Evolutionary conservation across 1,284 basidiomycete species (phyloP).

Genomic region (Pterulicium gracile): DNA sequence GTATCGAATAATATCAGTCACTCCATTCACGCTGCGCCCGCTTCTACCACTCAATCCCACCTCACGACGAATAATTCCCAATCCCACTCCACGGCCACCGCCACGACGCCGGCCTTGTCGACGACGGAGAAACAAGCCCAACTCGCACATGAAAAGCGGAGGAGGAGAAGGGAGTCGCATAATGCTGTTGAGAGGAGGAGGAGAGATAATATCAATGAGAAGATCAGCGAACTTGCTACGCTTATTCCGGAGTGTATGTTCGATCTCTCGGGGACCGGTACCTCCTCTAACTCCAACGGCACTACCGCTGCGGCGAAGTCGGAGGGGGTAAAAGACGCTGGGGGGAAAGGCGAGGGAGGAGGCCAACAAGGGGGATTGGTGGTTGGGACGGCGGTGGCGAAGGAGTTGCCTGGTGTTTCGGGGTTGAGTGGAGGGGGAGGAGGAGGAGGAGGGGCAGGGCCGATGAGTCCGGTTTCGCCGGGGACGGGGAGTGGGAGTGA

Average conservation of each 20-base stretch:
- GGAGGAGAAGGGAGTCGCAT: constrained; percentile 74
- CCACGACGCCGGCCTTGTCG: constrained; percentile 8
- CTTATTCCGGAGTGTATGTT: constrained; percentile 79
- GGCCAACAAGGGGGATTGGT: too few species aligned
- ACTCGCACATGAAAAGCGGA: constrained; percentile 65
- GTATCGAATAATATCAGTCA: too few species aligned
- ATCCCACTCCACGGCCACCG: constrained; percentile 15
- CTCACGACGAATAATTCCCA: too few species aligned
- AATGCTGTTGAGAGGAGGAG: constrained; percentile 85
- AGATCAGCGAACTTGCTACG: constrained; percentile 81
- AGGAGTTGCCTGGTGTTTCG: too few species aligned
- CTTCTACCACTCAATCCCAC: too few species aligned
- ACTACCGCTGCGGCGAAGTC: neutral
- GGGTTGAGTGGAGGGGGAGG: neutral
- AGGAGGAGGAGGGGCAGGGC: neutral
- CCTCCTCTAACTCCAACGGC: neutral
- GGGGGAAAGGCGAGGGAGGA: neutral
- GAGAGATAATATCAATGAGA: constrained; percentile 90
- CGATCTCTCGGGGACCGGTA: constrained; percentile 27
- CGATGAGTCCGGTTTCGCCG: neutral
- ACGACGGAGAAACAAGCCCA: constrained; percentile 32
- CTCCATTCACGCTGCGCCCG: too few species aligned
- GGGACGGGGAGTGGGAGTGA: too few species aligned
- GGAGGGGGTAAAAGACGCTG: neutral
- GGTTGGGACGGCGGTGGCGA: too few species aligned